Conservation (phyloP, 1,284 basidiomycete species). For the Ganoderma meredithae region DNA sequence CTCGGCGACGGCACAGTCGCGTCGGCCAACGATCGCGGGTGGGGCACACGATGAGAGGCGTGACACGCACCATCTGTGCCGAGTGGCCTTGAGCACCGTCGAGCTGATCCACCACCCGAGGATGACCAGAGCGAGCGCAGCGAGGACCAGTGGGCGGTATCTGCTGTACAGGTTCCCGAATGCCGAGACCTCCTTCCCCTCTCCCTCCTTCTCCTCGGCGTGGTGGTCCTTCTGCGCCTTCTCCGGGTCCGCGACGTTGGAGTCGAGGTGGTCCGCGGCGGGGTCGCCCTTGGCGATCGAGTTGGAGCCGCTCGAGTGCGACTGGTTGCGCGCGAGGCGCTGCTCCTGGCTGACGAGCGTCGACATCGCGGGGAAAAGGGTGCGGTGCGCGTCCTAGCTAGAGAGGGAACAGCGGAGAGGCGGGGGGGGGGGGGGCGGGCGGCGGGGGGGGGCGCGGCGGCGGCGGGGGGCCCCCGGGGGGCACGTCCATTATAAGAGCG, state of each 20-base stretch:
- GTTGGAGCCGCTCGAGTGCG: constrained; percentile 32
- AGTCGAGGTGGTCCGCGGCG: constrained; percentile 40
- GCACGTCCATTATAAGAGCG: not conserved
- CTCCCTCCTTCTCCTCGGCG: constrained; percentile 19
- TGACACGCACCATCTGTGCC: constrained; percentile 68
- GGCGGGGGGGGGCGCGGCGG: too few relatives aligned
- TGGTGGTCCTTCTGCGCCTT: constrained; percentile 32
- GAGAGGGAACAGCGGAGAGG: constrained; percentile 7
- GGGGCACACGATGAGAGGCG: constrained; percentile 22
- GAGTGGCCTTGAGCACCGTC: constrained; percentile 69
- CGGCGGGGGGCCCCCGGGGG: constrained; percentile 22
- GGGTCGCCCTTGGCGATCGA: constrained; percentile 41
- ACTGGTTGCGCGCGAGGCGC: constrained; percentile 30
- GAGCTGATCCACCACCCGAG: constrained; percentile 85
- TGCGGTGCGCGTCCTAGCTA: constrained; percentile 6
- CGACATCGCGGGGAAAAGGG: constrained; percentile 5
- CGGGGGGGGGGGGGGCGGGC: constrained; percentile 12
- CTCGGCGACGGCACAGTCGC: constrained; percentile 2
- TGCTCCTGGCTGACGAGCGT: constrained; percentile 9
- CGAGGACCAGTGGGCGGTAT: constrained; percentile 54
- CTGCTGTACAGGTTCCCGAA: constrained; percentile 36
- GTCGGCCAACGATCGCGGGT: not conserved
- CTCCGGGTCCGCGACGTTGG: constrained; percentile 38
- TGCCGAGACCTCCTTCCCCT: constrained; percentile 37
- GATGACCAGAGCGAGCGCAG: constrained; percentile 63